These are phyloP conservation scores for Trypanosoma cruzi DNA, from an alignment of 208 protist species.

Conservation along the genomic window DNA sequence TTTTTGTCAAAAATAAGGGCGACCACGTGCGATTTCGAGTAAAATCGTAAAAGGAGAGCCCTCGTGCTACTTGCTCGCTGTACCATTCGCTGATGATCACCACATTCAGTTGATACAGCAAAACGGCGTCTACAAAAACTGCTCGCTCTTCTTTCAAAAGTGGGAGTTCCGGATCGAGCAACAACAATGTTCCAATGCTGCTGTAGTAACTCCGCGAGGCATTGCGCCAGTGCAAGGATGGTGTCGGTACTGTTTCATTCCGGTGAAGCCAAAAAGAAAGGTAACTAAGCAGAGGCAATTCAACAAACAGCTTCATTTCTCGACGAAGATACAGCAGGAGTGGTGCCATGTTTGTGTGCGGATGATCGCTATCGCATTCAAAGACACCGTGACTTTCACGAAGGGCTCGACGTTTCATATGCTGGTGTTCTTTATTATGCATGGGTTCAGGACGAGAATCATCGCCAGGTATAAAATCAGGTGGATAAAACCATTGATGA, in stretches of 20 bases:
- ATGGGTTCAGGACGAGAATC: conserved; percentile 54
- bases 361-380: conserved; percentile 96
- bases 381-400: conserved; percentile 40
- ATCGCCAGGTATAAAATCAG: conserved; percentile 94
- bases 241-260: not conserved
- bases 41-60: conserved; percentile 14
- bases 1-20: not conserved
- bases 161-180: conserved; percentile 52
- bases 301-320: conserved; percentile 48
- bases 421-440: not conserved
- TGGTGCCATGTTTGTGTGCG: conserved; percentile 94
- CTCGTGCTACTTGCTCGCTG: conserved; percentile 23
- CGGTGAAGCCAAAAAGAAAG: conserved; percentile 35
- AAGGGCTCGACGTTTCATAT: not conserved
- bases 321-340: conserved; percentile 68
- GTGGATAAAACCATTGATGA: conserved; percentile 95
- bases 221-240: not conserved
- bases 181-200: conserved; percentile 38
- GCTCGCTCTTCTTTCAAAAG: conserved; percentile 31
- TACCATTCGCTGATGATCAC: conserved; percentile 60
- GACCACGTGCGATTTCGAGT: conserved; percentile 2
- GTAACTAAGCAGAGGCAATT: conserved; percentile 26
- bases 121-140: conserved; percentile 34
- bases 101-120: conserved; percentile 33
- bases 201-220: conserved; percentile 26